These are phyloP conservation scores for Davidsoniella neocaledoniae DNA, from an alignment of 2,329 filamentous ascomycete species.

Conservation along the genomic window DNA sequence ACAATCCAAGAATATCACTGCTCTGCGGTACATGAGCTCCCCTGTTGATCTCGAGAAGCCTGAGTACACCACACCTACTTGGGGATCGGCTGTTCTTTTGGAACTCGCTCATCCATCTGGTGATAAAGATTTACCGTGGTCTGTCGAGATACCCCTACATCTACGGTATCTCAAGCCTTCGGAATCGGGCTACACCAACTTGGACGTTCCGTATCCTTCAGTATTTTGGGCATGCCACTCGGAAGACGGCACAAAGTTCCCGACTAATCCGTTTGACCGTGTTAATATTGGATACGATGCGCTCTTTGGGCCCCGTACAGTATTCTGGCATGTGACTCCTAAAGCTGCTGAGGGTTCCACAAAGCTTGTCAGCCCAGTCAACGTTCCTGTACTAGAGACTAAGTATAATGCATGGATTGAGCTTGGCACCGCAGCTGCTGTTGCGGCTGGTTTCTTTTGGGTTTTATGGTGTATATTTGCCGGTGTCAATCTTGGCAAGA, in stretches of 20 bases:
- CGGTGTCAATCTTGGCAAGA: slow-evolving; percentile 15
- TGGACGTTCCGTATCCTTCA: slow-evolving; percentile 60
- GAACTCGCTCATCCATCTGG: slow-evolving; percentile 44
- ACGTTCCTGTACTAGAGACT: slow-evolving; percentile 49
- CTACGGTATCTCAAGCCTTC: slow-evolving; percentile 62
- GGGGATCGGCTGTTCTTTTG: slow-evolving; percentile 67
- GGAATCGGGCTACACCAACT: slow-evolving; percentile 32
- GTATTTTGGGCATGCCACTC: slow-evolving; percentile 83
- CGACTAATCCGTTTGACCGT: slow-evolving; percentile 70
- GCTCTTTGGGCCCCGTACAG: slow-evolving; percentile 56
- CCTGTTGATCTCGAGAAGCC: slow-evolving; percentile 85
- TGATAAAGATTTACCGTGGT: slow-evolving; percentile 33
- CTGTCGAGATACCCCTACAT: slow-evolving; percentile 61
- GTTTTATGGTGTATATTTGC: slow-evolving; percentile 41
- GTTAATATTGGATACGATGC: slow-evolving; percentile 73
- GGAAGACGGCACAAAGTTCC: slow-evolving; percentile 48
- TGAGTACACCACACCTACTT: slow-evolving; percentile 55
- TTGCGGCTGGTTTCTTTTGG: slow-evolving; percentile 53
- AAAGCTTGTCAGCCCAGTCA: slow-evolving; percentile 34
- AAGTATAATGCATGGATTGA: slow-evolving; percentile 30
- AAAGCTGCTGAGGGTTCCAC: slow-evolving; percentile 8
- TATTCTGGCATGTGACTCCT: slow-evolving; percentile 62
- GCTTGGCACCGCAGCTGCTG: slow-evolving; percentile 38
- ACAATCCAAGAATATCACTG: slow-evolving; percentile 58
- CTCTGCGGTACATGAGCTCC: slow-evolving; percentile 50